These are phyloP conservation scores for Coemansia sp. DNA, from an alignment of 192 early-diverging fungal species.

Conservation along the genomic window DNA sequence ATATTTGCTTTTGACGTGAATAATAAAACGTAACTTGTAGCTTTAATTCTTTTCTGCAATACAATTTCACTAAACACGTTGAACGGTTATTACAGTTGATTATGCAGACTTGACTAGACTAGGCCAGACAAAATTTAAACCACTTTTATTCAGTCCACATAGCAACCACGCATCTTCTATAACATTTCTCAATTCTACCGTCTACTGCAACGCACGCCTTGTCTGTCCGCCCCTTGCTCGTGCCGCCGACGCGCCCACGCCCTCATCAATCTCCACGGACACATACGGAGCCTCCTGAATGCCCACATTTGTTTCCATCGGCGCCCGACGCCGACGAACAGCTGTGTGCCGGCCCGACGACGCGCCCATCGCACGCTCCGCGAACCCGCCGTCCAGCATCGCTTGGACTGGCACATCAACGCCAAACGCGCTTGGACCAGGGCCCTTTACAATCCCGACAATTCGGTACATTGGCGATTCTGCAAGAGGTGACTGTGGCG, in stretches of 20 bases:
- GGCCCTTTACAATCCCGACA: slow-evolving; percentile 41
- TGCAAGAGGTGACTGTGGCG: slow-evolving; percentile 21
- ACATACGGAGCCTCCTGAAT: slow-evolving; percentile 51
- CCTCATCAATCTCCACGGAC: slow-evolving; percentile 39
- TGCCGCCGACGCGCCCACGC: slow-evolving; percentile 39
- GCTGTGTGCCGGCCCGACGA: neutral
- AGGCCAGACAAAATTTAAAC: no score
- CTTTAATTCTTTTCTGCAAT: no score
- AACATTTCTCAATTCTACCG: no score
- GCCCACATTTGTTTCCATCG: slow-evolving; percentile 14
- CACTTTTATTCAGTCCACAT: no score
- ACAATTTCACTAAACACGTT: no score
- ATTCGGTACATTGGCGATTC: slow-evolving; percentile 19
- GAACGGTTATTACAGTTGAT: no score
- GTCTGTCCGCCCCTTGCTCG: slow-evolving; percentile 21
- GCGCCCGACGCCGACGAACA: neutral
- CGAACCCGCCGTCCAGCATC: slow-evolving; percentile 43
- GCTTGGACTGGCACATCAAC: slow-evolving; percentile 39
- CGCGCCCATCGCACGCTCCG: slow-evolving; percentile 42
- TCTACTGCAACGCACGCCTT: slow-evolving; percentile 32
- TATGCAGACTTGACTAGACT: no score
- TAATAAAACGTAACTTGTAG: no score
- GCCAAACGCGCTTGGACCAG: slow-evolving; percentile 28
- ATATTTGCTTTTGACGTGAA: no score
- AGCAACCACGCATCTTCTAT: no score